Base-by-base conservation (phyloP, 768 basidiomycete genomes). In the Guyanaporus albipodus region DNA sequence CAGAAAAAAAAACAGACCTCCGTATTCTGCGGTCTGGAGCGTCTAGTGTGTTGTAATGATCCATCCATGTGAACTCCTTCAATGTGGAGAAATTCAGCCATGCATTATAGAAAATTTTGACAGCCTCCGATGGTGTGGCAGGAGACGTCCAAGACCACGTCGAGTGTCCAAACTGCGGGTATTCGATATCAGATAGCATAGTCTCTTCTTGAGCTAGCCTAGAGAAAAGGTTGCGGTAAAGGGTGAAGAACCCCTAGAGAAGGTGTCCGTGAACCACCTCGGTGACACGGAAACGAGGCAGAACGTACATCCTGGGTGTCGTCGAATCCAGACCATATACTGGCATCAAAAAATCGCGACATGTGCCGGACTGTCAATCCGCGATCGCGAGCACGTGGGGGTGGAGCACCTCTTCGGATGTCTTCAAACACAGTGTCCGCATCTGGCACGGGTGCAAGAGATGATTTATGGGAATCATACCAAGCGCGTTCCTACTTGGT, bases 391-490 rank as follows among this genome's bases (percentile, higher is more conserved):
- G 73, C 63, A 53, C 73, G 71, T 17, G 79, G 73, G 26, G 78
- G 76, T 32, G 75, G 74, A 7, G 69, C 67, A 14, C 94, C 94
- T 47, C 70, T 77, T 41, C 81, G 79, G 45, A 97, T 85, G 57
- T 92, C 87, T 51, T 96, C 85, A 57, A 91, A 89, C 14, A 95
- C 83, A 3, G 76, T 78, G 35, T 86, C 82, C 35, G 87, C 88
- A 63, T 94, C 94, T 33, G 90, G 80, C 57, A 88, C 87, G 3
- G 87, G 87, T 15, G 74, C 71, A 7, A 92, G 74, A 21, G 87
- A 86, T 23, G 86, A 82, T 48, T 85, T 83, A 64, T 98, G 95
- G 5, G 83, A 83, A 67, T 99, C 96, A 67, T 99, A 99, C 90
- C 93, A 99, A 35, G 96, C 93, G 56, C 96, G 76, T 75, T 98